Base-by-base conservation (phyloP, 805 yeast species). In the Candida ponderosae region DNA sequence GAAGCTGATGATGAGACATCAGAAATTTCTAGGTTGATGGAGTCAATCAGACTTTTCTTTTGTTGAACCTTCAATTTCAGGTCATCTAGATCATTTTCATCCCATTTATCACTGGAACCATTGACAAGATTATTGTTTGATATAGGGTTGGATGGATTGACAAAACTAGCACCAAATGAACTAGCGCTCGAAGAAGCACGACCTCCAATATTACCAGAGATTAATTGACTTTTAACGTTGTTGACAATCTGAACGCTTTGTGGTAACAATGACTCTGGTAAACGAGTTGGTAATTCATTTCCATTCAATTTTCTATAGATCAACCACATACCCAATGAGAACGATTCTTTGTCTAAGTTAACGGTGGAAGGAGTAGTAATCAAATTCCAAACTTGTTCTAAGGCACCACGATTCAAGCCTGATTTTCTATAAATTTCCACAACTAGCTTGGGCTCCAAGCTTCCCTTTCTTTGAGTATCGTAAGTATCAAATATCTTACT, bases 281-380 rank as follows among this genome's bases (percentile, higher is more conserved):
- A 70, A 38, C 78, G 66, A 34, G 68, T 55, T 18, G 98, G 98
- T 35, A 93, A 62, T n/a, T 82, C 86, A 45, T 75, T 77, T 3
- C 97, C 97, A 53, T 88, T 89, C 54, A 90, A 65, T 44, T 90
- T 74, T 57, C 96, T 76, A 62, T 93, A 90, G 32, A 90, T 90
- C 41, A 90, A 68, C 68, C 94, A 97, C 97, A 90, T 93, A 24
- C 97, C 97, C 27, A 93, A 88, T 0, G 96, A 82, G 64, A 90
- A 93, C 58, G 87, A 95, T 56, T 90, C 96, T 51, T 76, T 79
- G 56, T 85, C 84, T 47, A 90, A 74, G 54, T 75, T 78, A 5
- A 97, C 96, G 38, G 81, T 72, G 57, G 88, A 83, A 38, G 80
- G 79, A 14, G 80, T 73, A 57, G 93, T 97, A 39, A 89, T 76